Evolutionary conservation across 2,329 filamentous ascomycete species (phyloP).

Genomic region (Aquanectria penicillioides): DNA sequence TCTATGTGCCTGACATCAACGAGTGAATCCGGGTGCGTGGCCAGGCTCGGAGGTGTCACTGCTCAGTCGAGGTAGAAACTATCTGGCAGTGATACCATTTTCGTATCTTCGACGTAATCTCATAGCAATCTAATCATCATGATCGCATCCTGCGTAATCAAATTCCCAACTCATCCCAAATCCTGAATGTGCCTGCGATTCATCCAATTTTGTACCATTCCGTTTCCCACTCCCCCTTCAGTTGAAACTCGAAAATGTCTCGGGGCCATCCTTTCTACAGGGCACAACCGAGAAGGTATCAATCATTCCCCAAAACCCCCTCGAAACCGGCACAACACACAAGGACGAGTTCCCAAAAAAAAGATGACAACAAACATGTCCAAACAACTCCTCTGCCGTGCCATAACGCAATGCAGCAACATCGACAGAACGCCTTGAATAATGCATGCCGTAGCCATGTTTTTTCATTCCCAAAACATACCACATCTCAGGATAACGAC

Average conservation of each 20-base stretch:
- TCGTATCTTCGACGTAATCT: constrained; percentile 32
- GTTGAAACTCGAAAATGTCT: constrained; percentile 34
- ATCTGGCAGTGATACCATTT: constrained; percentile 35
- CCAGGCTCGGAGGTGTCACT: no score
- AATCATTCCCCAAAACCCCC: constrained; percentile 33
- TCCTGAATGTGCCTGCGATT: no score
- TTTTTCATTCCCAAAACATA: constrained; percentile 25
- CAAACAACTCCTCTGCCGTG: constrained; percentile 42
- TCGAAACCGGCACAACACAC: constrained; percentile 29
- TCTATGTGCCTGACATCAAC: no score
- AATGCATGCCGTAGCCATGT: constrained; percentile 36
- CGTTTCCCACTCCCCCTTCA: constrained; percentile 14
- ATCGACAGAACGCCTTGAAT: constrained; percentile 42
- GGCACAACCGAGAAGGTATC: constrained; percentile 38
- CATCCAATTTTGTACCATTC: constrained; percentile 9
- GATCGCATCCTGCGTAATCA: constrained; percentile 26
- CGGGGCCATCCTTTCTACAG: constrained; percentile 38
- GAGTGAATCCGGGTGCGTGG: no score
- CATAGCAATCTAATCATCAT: constrained; percentile 40
- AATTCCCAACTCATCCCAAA: constrained; percentile 9
- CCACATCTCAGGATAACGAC: not conserved
- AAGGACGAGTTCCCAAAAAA: constrained; percentile 30
- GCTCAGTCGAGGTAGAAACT: no score
- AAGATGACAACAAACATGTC: constrained; percentile 33
- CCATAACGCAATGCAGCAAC: constrained; percentile 36